A percentile compares a stretch with the other conserved stretches of the same genome.
These are phyloP conservation scores for Arachis monticola DNA, from an alignment of 331 rosid genomes.

Conservation along the genomic window DNA sequence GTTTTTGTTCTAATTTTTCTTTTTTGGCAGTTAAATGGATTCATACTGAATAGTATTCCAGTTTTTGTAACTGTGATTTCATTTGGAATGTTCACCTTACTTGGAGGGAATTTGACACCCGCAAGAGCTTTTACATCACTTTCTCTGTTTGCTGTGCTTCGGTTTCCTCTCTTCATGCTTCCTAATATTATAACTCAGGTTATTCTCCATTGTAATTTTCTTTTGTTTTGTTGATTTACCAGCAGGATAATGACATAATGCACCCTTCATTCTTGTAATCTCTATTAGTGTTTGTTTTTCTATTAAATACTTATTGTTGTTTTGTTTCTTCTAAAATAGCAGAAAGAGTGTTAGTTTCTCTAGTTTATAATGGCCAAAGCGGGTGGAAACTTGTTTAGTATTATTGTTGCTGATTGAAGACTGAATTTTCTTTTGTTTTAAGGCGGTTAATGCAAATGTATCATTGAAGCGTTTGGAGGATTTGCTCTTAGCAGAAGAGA, in stretches of 20 bases:
- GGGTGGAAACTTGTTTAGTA: conserved; percentile 12
- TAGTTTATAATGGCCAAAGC: conserved; percentile 18
- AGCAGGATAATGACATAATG: background rate
- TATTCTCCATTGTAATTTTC: conserved; percentile 14
- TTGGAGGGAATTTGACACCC: conserved; percentile 94
- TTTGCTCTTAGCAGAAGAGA: conserved; percentile 85
- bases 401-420: conserved; percentile 6
- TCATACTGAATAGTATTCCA: conserved; percentile 87
- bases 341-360: conserved; percentile 2
- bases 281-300: background rate
- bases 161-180: conserved; percentile 97
- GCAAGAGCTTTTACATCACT: conserved; percentile 95
- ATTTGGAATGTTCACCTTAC: conserved; percentile 90
- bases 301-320: background rate
- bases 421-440: conserved; percentile 38
- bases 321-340: conserved; percentile 9
- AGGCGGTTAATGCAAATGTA: conserved; percentile 96
- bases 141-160: conserved; percentile 93
- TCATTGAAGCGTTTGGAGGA: conserved; percentile 90
- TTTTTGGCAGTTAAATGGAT: conserved; percentile 74
- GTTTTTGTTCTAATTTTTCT: conserved; percentile 19
- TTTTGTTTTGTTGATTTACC: conserved; percentile 16
- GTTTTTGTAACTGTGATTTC: conserved; percentile 93
- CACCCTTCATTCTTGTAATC: conserved; percentile 11
- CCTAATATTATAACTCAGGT: conserved; percentile 98